These are phyloP conservation scores for Russula foetens DNA, from an alignment of 768 basidiomycete genomes.

Conservation along the genomic window DNA sequence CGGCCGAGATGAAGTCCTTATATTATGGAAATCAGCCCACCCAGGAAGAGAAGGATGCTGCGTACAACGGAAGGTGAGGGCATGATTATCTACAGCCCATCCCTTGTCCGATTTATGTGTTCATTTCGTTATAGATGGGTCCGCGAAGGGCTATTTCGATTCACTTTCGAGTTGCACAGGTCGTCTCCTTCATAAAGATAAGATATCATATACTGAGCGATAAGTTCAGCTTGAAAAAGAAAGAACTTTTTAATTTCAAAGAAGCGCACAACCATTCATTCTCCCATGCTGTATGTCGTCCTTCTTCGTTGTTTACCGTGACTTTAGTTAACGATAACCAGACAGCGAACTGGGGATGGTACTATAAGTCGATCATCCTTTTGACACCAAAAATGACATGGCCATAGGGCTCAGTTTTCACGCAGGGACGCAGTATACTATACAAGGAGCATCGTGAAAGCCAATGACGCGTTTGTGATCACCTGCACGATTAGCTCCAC, in stretches of 20 bases:
- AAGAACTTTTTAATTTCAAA: conserved; percentile 50
- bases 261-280: conserved; percentile 81
- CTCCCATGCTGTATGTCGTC: conserved; percentile 47
- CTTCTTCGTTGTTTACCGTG: background rate
- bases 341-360: conserved; percentile 90
- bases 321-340: conserved; percentile 22
- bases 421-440: conserved; percentile 64
- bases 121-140: conserved; percentile 49
- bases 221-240: conserved; percentile 36
- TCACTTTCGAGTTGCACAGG: conserved; percentile 77
- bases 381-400: background rate
- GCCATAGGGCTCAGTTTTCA: conserved; percentile 66
- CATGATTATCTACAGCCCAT: background rate
- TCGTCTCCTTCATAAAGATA: conserved; percentile 23
- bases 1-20: background rate
- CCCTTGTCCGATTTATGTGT: background rate
- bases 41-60: conserved; percentile 60
- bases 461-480: conserved; percentile 64
- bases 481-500: conserved; percentile 72
- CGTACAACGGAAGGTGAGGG: conserved; percentile 49
- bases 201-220: background rate
- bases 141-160: conserved; percentile 81
- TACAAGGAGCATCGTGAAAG: conserved; percentile 41
- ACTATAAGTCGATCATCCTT: conserved; percentile 18
- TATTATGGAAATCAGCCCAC: conserved; percentile 52